Evolutionary conservation across 352 stramenopile genomes (phyloP).

Genomic region (Globisporangium alternatum): DNA sequence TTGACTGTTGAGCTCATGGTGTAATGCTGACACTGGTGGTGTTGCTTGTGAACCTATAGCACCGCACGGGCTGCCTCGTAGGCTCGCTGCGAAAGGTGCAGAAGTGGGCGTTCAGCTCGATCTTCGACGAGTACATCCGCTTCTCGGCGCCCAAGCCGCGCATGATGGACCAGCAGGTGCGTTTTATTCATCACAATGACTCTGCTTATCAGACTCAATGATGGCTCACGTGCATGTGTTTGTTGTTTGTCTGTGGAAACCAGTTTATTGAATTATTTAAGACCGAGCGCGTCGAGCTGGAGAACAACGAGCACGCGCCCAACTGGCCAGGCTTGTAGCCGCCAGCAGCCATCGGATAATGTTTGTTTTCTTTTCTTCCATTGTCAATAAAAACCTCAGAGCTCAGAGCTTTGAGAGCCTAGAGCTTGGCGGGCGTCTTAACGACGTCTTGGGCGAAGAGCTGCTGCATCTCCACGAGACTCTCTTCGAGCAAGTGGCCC

Average conservation of each 20-base stretch:
- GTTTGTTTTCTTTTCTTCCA: background rate
- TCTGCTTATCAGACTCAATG: background rate
- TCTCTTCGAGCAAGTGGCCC: conserved; percentile 74
- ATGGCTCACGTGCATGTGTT: background rate
- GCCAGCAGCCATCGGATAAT: conserved; percentile 9
- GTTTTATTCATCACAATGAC: background rate
- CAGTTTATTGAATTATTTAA: conserved; percentile 87
- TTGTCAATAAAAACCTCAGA: conserved; percentile 7
- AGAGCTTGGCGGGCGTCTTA: conserved; percentile 23
- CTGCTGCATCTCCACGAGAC: conserved; percentile 74
- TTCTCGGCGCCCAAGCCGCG: conserved; percentile 82
- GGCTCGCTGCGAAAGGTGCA: conserved; percentile 79
- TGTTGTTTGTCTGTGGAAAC: background rate
- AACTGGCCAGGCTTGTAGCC: conserved; percentile 49
- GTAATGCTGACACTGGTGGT: background rate
- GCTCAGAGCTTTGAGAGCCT: conserved; percentile 29
- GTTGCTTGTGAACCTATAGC: conserved; percentile 26
- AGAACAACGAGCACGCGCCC: conserved; percentile 52
- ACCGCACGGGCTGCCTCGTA: conserved; percentile 78
- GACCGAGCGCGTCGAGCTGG: conserved; percentile 62
- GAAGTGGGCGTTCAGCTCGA: conserved; percentile 80
- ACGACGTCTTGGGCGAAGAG: conserved; percentile 36
- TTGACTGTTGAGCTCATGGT: background rate
- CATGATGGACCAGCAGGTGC: conserved; percentile 87
- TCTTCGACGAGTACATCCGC: conserved; percentile 85